phyloP scores from a whole-genome alignment of 2,329 filamentous ascomycete genomes.

The Talaromyces sp. region DNA sequence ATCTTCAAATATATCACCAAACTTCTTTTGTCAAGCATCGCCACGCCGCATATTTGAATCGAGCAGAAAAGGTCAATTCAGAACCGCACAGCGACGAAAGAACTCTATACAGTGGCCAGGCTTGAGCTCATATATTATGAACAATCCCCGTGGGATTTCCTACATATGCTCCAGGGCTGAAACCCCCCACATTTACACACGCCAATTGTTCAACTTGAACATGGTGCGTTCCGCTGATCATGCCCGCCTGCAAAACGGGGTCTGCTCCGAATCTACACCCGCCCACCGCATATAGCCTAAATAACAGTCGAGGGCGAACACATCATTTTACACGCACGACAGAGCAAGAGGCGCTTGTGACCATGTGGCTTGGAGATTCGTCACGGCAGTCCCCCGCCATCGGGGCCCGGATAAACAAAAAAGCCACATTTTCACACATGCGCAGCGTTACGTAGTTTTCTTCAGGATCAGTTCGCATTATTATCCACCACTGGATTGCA shows the following conservation, averaged over 20 bases:
- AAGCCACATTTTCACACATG: background rate
- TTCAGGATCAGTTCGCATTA: background rate
- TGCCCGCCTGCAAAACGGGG: constrained; percentile 15
- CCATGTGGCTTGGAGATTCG: background rate
- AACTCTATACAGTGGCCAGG: no score
- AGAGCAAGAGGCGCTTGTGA: background rate
- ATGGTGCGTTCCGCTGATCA: constrained; percentile 10
- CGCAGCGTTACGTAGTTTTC: background rate
- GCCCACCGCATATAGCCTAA: background rate
- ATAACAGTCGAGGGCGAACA: background rate
- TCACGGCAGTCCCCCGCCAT: background rate
- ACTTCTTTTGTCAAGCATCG: no score
- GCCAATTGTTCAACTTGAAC: no score
- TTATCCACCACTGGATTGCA: background rate
- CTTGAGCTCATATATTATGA: no score
- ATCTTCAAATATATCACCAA: no score
- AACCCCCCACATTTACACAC: no score
- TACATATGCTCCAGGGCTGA: no score
- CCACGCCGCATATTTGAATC: no score
- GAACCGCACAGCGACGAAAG: no score
- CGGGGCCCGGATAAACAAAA: background rate
- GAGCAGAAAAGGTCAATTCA: no score
- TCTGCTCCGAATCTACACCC: constrained; percentile 5
- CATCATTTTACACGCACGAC: background rate
- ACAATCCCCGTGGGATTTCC: no score